Base-by-base conservation (phyloP, 768 basidiomycete species). In the Rhodotorula taiwanensis region DNA sequence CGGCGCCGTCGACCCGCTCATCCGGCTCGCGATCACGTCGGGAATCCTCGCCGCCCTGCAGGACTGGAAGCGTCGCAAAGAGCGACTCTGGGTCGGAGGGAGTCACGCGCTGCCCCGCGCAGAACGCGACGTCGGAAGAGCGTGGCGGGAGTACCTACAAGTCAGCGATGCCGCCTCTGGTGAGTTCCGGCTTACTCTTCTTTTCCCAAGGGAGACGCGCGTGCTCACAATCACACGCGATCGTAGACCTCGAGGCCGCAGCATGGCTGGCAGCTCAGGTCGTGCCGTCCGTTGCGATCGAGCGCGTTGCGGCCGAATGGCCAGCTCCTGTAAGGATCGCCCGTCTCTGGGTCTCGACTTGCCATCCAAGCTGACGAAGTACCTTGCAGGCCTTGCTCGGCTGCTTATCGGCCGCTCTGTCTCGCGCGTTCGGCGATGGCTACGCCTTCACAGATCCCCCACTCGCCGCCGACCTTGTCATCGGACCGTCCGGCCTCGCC, bases 201-300 rank as follows among this genome's bases (percentile, higher is more conserved):
- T n/a, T n/a, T n/a, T n/a, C n/a, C n/a, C n/a, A n/a, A n/a, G n/a
- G n/a, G n/a, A n/a, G n/a, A n/a, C n/a, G n/a, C n/a, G n/a, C 23
- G n/a, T 39, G 36, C 16, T 10, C 36, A 10, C 36, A 39, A 39
- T 39, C 36, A 39, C 36, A 39, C 16, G 9, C 21, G 23, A 1
- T 4, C 2, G 39, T 25, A 59, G 67, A 48, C 6, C 9, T 30
- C 5, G 31, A 52, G 9, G 18, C 11, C 2, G 36, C 57, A 1
- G 65, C 67, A 3, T 71, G 70, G 70, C 41, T 66, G 4, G 67
- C 62, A 1, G 57, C 67, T 2, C 67, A 69, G 45, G 60, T 60
- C 1, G 6, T 72, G 2, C 56, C 68, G 8, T 49, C 34, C 31
- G 47, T 72, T 8, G 30, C 52, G 5, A 25, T 31, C 15, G 60